Conservation (phyloP, 2,329 filamentous ascomycete genomes). For the Curvularia verruculosa region DNA sequence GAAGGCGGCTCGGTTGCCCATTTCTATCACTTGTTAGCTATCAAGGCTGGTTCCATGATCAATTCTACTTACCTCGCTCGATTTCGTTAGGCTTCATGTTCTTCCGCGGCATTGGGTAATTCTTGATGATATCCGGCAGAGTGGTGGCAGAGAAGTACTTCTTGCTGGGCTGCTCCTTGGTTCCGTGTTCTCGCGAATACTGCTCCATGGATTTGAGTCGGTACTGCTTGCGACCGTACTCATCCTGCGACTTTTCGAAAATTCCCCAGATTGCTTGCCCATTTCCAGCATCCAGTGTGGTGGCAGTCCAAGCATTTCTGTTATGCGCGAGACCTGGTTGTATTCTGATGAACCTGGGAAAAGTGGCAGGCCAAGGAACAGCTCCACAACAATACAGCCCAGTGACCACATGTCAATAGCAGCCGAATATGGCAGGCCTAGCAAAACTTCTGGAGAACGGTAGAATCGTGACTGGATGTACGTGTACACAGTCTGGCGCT, state of each 20-base stretch:
- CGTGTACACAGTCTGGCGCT: slow-evolving; percentile 97
- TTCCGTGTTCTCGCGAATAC: slow-evolving; percentile 92
- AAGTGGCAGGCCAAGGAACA: slow-evolving; percentile 91
- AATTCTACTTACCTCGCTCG: slow-evolving; percentile 75
- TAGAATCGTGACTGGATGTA: slow-evolving; percentile 99
- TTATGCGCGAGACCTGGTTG: slow-evolving; percentile 95
- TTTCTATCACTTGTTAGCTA: slow-evolving; percentile 67
- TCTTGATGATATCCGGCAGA: slow-evolving; percentile 94
- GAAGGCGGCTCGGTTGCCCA: slow-evolving; percentile 96
- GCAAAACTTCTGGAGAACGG: slow-evolving; percentile 89
- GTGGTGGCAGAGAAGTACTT: slow-evolving; percentile 98
- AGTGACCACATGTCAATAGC: slow-evolving; percentile 99
- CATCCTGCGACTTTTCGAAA: slow-evolving; percentile 94
- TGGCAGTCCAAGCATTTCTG: slow-evolving; percentile 96
- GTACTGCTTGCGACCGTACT: slow-evolving; percentile 89
- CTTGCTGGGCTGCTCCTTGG: slow-evolving; percentile 98
- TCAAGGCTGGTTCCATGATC: not conserved
- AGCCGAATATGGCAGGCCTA: slow-evolving; percentile 96
- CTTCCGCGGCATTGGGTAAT: slow-evolving; percentile 97
- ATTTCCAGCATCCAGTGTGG: slow-evolving; percentile 99
- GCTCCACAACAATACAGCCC: slow-evolving; percentile 95
- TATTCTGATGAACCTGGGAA: slow-evolving; percentile 99
- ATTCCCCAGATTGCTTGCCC: slow-evolving; percentile 96
- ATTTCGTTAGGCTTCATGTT: slow-evolving; percentile 99
- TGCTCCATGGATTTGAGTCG: slow-evolving; percentile 97